These are phyloP conservation scores for Cryomyces antarcticus DNA, from an alignment of 495 filamentous ascomycete species.

Conservation along the genomic window DNA sequence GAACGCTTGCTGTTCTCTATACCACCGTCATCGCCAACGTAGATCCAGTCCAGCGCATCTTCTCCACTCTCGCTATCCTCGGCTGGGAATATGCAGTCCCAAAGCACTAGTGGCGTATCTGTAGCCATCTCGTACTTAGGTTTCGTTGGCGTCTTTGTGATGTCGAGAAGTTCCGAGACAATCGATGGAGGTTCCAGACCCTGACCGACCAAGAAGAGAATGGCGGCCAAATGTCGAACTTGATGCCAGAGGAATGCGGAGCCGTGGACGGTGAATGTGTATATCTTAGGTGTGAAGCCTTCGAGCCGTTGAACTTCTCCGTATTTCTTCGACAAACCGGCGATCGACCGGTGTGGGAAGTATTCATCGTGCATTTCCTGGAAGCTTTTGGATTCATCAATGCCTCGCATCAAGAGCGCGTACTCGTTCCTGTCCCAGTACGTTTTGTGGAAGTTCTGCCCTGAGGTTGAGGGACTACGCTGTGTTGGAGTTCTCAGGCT, in stretches of 20 bases:
- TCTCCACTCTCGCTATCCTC: constrained; percentile 23
- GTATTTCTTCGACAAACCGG: not conserved
- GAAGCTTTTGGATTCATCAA: not conserved
- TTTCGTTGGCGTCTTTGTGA: constrained; percentile 41
- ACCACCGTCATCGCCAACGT: constrained; percentile 38
- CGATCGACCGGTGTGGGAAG: not conserved
- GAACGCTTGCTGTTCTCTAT: constrained; percentile 12
- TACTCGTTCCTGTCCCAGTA: too few relatives aligned
- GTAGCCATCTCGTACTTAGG: constrained; percentile 80
- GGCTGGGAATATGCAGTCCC: constrained; percentile 83
- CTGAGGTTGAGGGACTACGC: too few relatives aligned
- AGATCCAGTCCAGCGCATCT: constrained; percentile 63
- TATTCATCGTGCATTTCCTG: not conserved
- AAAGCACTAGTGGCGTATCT: constrained; percentile 74
- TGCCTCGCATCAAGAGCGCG: too few relatives aligned
- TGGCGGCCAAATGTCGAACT: constrained; percentile 72
- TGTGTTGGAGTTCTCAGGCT: too few relatives aligned
- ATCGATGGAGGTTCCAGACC: constrained; percentile 58
- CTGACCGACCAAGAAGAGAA: constrained; percentile 84
- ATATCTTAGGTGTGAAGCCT: constrained; percentile 36
- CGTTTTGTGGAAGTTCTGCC: too few relatives aligned
- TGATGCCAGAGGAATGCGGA: constrained; percentile 98
- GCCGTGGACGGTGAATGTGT: constrained; percentile 68
- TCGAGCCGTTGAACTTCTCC: not conserved
- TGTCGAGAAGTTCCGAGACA: constrained; percentile 51